Percentiles rank a stretch among this genome's conserved stretches.
phyloP scores from a whole-genome alignment of 2,329 filamentous ascomycete genomes.

The Penicillium verrucosum region DNA sequence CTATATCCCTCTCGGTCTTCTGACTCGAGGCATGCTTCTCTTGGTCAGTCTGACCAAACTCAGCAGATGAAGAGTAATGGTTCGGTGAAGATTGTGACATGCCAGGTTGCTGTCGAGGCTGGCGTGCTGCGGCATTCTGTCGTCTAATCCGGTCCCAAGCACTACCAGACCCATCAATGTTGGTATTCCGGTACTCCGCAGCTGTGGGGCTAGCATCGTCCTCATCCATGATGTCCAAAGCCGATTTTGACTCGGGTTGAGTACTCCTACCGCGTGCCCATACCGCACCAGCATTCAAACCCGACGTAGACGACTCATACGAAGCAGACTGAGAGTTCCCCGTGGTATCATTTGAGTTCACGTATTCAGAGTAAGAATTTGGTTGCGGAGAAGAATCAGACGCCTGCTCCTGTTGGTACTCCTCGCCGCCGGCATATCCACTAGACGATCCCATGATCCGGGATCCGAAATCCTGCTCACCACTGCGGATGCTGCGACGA shows the following conservation, averaged over 20 bases:
- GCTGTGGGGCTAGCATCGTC: slow-evolving; percentile 40
- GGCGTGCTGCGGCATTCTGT: slow-evolving; percentile 19
- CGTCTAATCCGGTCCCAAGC: slow-evolving; percentile 41
- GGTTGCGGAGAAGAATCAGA: neutral
- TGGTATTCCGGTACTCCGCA: slow-evolving; percentile 28
- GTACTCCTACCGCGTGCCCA: slow-evolving; percentile 7
- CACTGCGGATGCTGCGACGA: neutral
- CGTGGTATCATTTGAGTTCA: neutral
- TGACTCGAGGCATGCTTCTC: slow-evolving; percentile 21
- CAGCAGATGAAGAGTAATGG: neutral
- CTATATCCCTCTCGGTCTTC: slow-evolving; percentile 35
- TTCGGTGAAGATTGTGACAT: neutral
- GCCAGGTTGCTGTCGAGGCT: neutral
- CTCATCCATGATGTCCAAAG: slow-evolving; percentile 33
- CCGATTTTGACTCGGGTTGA: slow-evolving; percentile 9
- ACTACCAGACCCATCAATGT: slow-evolving; percentile 23
- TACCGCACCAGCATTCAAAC: neutral
- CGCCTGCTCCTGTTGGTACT: slow-evolving; percentile 4
- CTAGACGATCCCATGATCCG: neutral
- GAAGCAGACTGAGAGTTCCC: neutral
- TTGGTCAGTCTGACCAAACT: neutral
- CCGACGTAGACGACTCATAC: neutral
- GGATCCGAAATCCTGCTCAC: slow-evolving; percentile 1
- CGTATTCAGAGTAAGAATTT: slow-evolving; percentile 5
- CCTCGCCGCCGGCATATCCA: neutral